These are phyloP conservation scores for Vigna unguiculata DNA, from an alignment of 306 rosid species.

Conservation along the genomic window DNA sequence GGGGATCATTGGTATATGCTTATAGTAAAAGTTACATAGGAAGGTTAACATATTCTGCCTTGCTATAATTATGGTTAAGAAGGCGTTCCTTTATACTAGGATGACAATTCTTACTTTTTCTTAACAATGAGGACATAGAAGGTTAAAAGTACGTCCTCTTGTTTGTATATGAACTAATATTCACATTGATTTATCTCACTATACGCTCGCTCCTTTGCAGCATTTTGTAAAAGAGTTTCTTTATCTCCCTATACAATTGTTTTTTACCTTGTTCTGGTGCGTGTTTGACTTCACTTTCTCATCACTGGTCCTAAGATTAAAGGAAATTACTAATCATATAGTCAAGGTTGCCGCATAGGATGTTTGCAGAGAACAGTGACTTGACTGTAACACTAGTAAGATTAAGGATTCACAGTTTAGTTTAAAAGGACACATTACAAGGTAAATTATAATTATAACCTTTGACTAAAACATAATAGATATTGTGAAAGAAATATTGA, in stretches of 20 bases:
- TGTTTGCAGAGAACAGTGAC: neutral
- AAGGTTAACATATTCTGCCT: neutral
- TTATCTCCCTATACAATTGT: neutral
- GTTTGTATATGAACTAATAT: conserved; percentile 32
- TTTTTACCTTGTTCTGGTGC: neutral
- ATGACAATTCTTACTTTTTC: conserved; percentile 2
- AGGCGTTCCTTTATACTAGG: conserved; percentile 20
- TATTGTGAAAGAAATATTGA: neutral
- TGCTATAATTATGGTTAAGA: conserved; percentile 16
- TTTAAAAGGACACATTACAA: too few species aligned
- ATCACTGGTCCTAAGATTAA: conserved; percentile 4
- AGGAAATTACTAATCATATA: neutral
- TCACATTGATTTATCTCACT: conserved; percentile 12
- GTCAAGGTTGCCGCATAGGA: neutral
- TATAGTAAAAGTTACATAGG: neutral
- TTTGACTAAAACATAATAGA: neutral
- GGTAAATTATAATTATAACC: neutral
- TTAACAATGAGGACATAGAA: conserved; percentile 7
- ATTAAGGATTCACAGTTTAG: too few species aligned
- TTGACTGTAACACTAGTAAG: neutral
- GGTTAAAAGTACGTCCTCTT: conserved; percentile 23
- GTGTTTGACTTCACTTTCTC: conserved; percentile 1
- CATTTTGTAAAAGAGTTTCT: conserved; percentile 9
- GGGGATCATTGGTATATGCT: conserved; percentile 12
- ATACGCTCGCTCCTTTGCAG: conserved; percentile 14